Conservation (phyloP, 805 yeast genomes). For the Candida xiaguanensis region DNA sequence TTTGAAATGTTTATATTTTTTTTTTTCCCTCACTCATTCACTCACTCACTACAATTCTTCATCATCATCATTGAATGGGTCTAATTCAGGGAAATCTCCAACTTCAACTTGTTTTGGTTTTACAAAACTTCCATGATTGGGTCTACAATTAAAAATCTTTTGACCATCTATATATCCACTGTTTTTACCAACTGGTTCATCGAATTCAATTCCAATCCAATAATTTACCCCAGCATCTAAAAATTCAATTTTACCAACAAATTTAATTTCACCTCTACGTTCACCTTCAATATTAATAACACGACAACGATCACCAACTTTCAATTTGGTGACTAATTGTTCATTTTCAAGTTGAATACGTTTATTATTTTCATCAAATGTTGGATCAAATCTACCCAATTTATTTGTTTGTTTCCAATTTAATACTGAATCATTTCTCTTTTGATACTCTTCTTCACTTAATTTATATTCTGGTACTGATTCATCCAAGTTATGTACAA, state of each 20-base stretch:
- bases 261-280: conserved; percentile 69
- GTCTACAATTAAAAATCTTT: conserved; percentile 53
- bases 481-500: conserved; percentile 33
- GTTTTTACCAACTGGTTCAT: conserved; percentile 84
- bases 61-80: conserved; percentile 44
- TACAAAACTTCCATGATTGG: conserved; percentile 73
- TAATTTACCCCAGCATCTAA: conserved; percentile 46
- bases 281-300: conserved; percentile 42
- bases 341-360: conserved; percentile 28
- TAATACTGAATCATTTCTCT: conserved; percentile 58
- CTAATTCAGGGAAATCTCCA: conserved; percentile 59
- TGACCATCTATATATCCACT: conserved; percentile 69
- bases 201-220: conserved; percentile 87
- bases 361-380: conserved; percentile 28
- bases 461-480: conserved; percentile 38
- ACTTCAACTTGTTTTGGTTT: conserved; percentile 65
- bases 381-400: conserved; percentile 71
- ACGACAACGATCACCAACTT: conserved; percentile 53
- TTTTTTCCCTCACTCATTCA: too few relatives aligned
- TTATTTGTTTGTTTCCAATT: conserved; percentile 70
- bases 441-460: conserved; percentile 59
- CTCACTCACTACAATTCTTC: conserved; percentile 31
- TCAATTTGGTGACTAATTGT: conserved; percentile 22
- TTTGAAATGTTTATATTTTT: background rate
- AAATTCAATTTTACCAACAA: conserved; percentile 62